phyloP scores from a whole-genome alignment of 805 yeast genomes.

The Starmerella asiatica region DNA sequence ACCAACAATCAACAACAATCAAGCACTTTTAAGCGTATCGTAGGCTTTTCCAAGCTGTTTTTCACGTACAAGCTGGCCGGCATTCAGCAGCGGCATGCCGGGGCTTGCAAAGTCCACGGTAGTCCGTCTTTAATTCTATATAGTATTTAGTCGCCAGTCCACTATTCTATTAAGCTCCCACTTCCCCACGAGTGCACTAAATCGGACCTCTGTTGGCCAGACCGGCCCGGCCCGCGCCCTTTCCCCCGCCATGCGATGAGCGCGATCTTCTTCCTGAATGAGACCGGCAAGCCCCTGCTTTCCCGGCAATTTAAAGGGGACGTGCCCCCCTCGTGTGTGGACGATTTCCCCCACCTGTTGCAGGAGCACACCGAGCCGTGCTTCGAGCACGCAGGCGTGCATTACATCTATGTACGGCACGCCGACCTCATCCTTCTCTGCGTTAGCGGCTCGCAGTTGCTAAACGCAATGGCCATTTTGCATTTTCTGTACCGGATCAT shows the following conservation, averaged over 20 bases:
- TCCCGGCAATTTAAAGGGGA: constrained; percentile 63
- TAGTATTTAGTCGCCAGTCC: too few species aligned
- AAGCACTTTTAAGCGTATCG: too few species aligned
- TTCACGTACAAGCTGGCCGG: too few species aligned
- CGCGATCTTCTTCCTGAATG: constrained; percentile 55
- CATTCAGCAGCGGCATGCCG: too few species aligned
- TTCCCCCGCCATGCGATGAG: constrained; percentile 9
- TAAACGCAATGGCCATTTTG: constrained; percentile 44
- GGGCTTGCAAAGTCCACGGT: too few species aligned
- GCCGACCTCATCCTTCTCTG: constrained; percentile 34
- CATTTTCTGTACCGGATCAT: constrained; percentile 41
- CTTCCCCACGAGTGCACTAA: too few species aligned
- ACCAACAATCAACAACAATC: too few species aligned
- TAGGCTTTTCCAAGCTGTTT: too few species aligned
- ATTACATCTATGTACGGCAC: constrained; percentile 41
- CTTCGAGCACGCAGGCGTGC: constrained; percentile 35
- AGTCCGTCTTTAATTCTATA: too few species aligned
- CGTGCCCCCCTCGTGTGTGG: constrained; percentile 45
- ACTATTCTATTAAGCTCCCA: too few species aligned
- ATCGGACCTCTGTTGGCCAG: too few species aligned
- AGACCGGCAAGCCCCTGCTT: constrained; percentile 52
- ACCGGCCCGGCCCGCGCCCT: too few species aligned
- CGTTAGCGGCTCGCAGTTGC: constrained; percentile 23
- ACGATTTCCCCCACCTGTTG: constrained; percentile 44
- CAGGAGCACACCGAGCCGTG: constrained; percentile 36